These are phyloP conservation scores for Whalleya microplaca DNA, from an alignment of 2,329 filamentous ascomycete species.

Conservation along the genomic window DNA sequence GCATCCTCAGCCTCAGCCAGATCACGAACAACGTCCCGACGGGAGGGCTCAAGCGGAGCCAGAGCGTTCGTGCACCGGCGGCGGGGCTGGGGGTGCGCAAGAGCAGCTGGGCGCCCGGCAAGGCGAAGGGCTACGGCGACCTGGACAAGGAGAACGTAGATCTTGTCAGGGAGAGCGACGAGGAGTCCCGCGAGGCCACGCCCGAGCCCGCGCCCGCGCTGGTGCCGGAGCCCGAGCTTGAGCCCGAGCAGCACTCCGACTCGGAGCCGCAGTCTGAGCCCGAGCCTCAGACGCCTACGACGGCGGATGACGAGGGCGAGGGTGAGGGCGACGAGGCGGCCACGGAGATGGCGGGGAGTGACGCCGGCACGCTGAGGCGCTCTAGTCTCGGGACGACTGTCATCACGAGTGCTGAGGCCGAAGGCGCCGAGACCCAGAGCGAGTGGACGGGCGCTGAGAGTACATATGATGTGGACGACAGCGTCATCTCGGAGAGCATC, in stretches of 20 bases:
- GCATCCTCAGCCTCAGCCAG: slow-evolving; percentile 89
- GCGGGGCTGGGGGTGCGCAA: slow-evolving; percentile 60
- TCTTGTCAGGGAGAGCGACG: slow-evolving; percentile 62
- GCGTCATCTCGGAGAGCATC: slow-evolving; percentile 35
- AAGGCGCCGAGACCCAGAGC: slow-evolving; percentile 45
- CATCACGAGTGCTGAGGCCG: slow-evolving; percentile 46
- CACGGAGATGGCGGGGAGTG: slow-evolving; percentile 50
- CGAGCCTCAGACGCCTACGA: too few relatives aligned
- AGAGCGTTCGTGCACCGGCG: slow-evolving; percentile 71
- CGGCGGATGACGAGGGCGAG: slow-evolving; percentile 25
- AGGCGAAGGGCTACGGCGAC: slow-evolving; percentile 54
- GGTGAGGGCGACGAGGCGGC: slow-evolving; percentile 24
- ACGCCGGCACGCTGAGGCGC: slow-evolving; percentile 54
- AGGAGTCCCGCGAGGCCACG: slow-evolving; percentile 50
- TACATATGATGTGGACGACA: slow-evolving; percentile 21
- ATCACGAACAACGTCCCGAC: slow-evolving; percentile 75
- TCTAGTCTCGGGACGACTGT: slow-evolving; percentile 54
- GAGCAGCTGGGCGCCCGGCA: slow-evolving; percentile 66
- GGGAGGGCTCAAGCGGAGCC: slow-evolving; percentile 73
- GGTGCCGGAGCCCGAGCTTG: background rate
- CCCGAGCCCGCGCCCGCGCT: slow-evolving; percentile 16
- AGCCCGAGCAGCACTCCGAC: background rate
- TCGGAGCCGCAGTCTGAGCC: slow-evolving; percentile 29
- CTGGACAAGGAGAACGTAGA: slow-evolving; percentile 67
- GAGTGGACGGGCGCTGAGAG: slow-evolving; percentile 44